Evolutionary conservation across 73 alveolate genomes (phyloP).

Genomic region (Blepharisma japonicum): DNA sequence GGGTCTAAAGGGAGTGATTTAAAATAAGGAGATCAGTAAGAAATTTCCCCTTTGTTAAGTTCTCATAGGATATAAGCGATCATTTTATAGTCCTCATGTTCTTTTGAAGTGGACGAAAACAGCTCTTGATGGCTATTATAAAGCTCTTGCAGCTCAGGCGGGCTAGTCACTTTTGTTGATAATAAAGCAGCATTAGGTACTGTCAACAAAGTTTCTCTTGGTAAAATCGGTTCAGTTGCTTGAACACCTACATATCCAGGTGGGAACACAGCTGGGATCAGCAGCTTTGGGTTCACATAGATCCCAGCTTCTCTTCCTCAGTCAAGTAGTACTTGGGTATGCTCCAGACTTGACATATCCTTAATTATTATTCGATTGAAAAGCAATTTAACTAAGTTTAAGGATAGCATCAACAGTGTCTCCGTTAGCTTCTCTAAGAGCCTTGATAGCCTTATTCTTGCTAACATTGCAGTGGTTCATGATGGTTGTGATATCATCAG

Average conservation of each 20-base stretch:
- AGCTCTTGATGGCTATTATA: not conserved
- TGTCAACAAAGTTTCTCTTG: conserved; percentile 6
- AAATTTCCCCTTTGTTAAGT: not conserved
- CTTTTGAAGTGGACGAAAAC: conserved; percentile 7
- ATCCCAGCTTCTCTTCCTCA: not conserved
- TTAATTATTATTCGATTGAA: too few species aligned
- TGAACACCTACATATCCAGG: conserved; percentile 28
- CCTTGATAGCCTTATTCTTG: conserved; percentile 90
- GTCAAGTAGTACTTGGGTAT: not conserved
- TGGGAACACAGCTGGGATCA: conserved; percentile 7
- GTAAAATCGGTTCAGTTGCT: conserved; percentile 4
- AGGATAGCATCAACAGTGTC: conserved; percentile 92
- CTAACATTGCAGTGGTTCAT: conserved; percentile 88
- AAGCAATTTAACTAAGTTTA: conserved; percentile 21
- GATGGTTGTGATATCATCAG: conserved; percentile 92
- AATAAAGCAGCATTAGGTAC: not conserved
- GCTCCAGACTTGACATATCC: not conserved
- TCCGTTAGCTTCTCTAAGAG: conserved; percentile 86
- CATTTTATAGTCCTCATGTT: conserved; percentile 22
- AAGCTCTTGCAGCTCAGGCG: conserved; percentile 17
- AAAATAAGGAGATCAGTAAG: conserved; percentile 24
- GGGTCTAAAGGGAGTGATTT: not conserved
- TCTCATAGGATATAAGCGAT: conserved; percentile 16
- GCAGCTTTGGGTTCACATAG: not conserved
- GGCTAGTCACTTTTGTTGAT: conserved; percentile 20